These are phyloP conservation scores for Xylariaceae sp. DNA, from an alignment of 2,329 filamentous ascomycete species.

Conservation along the genomic window DNA sequence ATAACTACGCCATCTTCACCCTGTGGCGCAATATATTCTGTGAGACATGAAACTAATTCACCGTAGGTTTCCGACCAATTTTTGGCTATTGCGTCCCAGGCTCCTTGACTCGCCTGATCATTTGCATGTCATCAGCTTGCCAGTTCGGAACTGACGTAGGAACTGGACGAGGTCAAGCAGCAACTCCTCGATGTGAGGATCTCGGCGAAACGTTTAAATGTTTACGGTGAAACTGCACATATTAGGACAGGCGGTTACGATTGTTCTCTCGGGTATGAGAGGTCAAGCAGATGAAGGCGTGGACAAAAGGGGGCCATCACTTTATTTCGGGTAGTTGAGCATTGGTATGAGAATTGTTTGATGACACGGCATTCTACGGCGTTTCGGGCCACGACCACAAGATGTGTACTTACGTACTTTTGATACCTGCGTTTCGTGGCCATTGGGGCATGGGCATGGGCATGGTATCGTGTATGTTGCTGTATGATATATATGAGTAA, in stretches of 20 bases:
- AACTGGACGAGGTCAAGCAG: slow-evolving; percentile 94
- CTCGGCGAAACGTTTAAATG: neutral
- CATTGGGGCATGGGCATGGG: neutral
- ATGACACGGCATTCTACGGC: slow-evolving; percentile 20
- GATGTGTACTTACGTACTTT: slow-evolving; percentile 10
- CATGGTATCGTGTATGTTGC: too few relatives aligned
- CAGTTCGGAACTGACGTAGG: slow-evolving; percentile 85
- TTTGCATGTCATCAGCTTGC: slow-evolving; percentile 40
- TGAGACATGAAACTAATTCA: slow-evolving; percentile 11
- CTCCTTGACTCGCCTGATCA: slow-evolving; percentile 11
- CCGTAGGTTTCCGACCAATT: slow-evolving; percentile 30
- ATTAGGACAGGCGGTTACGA: slow-evolving; percentile 5
- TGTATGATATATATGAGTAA: too few relatives aligned
- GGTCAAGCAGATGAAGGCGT: neutral
- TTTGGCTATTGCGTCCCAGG: slow-evolving; percentile 26
- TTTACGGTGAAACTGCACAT: neutral
- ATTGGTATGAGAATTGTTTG: slow-evolving; percentile 8
- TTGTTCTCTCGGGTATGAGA: slow-evolving; percentile 1
- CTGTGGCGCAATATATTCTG: neutral
- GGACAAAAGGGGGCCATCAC: slow-evolving; percentile 2
- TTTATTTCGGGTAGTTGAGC: slow-evolving; percentile 8
- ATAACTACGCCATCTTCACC: neutral
- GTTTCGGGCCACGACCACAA: slow-evolving; percentile 16
- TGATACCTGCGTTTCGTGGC: neutral
- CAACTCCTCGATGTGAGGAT: slow-evolving; percentile 80